phyloP scores from a whole-genome alignment of 192 early-diverging fungal genomes.

The Coemansia sp. region DNA sequence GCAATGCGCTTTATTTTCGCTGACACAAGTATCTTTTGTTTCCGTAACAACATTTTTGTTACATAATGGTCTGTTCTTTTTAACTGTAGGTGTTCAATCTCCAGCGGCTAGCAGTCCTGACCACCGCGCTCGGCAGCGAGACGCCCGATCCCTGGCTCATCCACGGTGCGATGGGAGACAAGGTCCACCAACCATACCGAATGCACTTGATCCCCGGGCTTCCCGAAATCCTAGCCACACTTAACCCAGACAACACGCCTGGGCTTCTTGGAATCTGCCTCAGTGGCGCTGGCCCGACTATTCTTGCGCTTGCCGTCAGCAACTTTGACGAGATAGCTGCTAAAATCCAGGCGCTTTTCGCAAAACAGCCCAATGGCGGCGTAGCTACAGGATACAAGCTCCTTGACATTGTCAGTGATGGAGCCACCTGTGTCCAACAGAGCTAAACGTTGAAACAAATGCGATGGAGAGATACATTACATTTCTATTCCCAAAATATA shows the following conservation, averaged over 20 bases:
- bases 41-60: too few relatives aligned
- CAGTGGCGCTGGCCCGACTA: constrained; percentile 95
- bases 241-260: constrained; percentile 70
- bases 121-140: constrained; percentile 70
- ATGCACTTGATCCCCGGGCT: constrained; percentile 93
- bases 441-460: not conserved
- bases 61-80: too few relatives aligned
- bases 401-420: constrained; percentile 51
- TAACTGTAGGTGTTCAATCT: constrained; percentile 71
- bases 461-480: not conserved
- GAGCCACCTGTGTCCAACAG: constrained; percentile 37
- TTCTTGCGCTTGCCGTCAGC: constrained; percentile 80
- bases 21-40: too few relatives aligned
- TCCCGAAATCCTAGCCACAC: constrained; percentile 74
- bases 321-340: constrained; percentile 85
- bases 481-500: too few relatives aligned
- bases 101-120: constrained; percentile 91
- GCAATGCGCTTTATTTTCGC: too few relatives aligned
- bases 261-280: constrained; percentile 92
- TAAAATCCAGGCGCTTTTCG: constrained; percentile 39
- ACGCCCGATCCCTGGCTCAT: constrained; percentile 76
- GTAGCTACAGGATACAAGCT: constrained; percentile 46
- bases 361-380: constrained; percentile 37
- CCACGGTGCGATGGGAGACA: constrained; percentile 91
- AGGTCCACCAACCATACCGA: constrained; percentile 95